A percentile compares a stretch with the other conserved stretches of the same genome.
phyloP scores from a whole-genome alignment of 352 stramenopile species.

The Plasmopara halstedii region DNA sequence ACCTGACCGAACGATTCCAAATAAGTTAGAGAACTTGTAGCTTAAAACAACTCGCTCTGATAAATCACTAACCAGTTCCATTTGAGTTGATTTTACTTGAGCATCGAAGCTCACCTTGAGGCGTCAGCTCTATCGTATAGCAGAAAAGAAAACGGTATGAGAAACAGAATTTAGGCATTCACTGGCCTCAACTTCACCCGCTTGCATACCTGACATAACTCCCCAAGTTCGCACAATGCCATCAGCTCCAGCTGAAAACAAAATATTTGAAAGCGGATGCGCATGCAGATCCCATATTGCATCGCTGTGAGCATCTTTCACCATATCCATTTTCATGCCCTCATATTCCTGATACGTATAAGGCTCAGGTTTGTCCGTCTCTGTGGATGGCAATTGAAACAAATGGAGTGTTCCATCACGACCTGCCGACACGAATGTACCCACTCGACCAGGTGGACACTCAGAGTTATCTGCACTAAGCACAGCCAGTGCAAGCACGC shows the following conservation, averaged over 20 bases:
- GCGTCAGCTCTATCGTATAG: slow-evolving; percentile 41
- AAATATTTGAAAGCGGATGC: slow-evolving; percentile 71
- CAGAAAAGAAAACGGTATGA: neutral
- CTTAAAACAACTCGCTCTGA: neutral
- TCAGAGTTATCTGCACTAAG: slow-evolving; percentile 74
- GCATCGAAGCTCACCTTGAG: slow-evolving; percentile 71
- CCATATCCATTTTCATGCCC: slow-evolving; percentile 46
- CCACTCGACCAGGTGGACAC: slow-evolving; percentile 33
- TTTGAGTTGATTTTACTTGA: slow-evolving; percentile 43
- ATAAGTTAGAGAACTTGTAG: neutral
- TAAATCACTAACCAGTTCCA: slow-evolving; percentile 28
- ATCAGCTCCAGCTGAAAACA: slow-evolving; percentile 77
- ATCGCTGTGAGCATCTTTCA: slow-evolving; percentile 75
- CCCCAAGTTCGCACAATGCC: slow-evolving; percentile 75
- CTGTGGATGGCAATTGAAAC: slow-evolving; percentile 43
- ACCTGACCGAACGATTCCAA: slow-evolving; percentile 9
- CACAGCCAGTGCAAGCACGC: slow-evolving; percentile 62
- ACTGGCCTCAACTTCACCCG: neutral
- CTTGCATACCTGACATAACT: slow-evolving; percentile 51
- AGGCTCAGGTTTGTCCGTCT: slow-evolving; percentile 63
- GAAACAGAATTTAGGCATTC: neutral
- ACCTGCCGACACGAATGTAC: slow-evolving; percentile 62
- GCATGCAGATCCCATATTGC: slow-evolving; percentile 78
- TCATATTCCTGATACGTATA: slow-evolving; percentile 73
- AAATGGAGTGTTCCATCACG: slow-evolving; percentile 70